phyloP scores from a whole-genome alignment of 352 stramenopile species.

The Globisporangium alternatum region DNA sequence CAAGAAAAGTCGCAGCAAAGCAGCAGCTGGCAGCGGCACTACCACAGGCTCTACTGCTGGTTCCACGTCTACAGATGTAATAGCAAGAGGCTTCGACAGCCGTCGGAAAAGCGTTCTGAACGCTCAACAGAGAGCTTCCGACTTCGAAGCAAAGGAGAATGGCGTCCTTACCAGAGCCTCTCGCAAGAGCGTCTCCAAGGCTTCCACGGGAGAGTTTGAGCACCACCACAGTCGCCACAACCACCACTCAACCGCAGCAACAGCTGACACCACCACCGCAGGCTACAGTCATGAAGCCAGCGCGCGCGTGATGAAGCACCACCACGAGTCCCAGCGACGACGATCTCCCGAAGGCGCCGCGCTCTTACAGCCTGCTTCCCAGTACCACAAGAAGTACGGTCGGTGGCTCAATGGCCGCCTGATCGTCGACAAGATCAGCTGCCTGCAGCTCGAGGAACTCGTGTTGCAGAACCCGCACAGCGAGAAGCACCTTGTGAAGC shows the following conservation, averaged over 20 bases:
- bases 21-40: no score
- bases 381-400: slow-evolving; percentile 64
- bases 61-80: background rate
- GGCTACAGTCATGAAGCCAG: background rate
- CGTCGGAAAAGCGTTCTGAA: background rate
- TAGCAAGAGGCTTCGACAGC: background rate
- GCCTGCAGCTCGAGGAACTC: slow-evolving; percentile 61
- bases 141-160: background rate
- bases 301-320: background rate
- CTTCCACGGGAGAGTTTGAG: background rate
- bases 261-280: background rate
- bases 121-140: background rate
- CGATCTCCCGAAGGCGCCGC: background rate
- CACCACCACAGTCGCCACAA: background rate
- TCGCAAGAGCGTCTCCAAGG: background rate
- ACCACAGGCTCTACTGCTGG: background rate
- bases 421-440: slow-evolving; percentile 67
- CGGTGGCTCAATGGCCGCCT: slow-evolving; percentile 44
- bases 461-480: slow-evolving; percentile 43
- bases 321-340: background rate
- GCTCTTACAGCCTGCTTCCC: slow-evolving; percentile 10
- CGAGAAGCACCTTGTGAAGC: slow-evolving; percentile 45
- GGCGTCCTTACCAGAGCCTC: background rate
- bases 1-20: background rate
- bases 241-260: background rate